Conservation (phyloP, 306 rosid species). For the Sesbania bispinosa region DNA sequence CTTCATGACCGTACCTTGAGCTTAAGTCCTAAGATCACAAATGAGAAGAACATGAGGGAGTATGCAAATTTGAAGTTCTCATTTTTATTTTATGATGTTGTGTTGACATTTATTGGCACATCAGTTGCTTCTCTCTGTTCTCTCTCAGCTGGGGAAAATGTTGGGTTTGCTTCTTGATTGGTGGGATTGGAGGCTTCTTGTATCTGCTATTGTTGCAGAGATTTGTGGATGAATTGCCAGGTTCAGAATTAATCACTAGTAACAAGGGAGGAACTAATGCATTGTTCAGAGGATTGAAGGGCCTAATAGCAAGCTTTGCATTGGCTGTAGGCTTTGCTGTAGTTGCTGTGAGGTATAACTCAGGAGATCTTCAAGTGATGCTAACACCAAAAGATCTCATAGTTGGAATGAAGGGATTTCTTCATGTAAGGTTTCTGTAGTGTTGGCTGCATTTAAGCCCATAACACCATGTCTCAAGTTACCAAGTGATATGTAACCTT, state of each 20-base stretch:
- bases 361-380: constrained; percentile 46
- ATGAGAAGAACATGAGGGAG: constrained; percentile 73
- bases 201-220: constrained; percentile 82
- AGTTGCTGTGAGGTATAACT: constrained; percentile 40
- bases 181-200: constrained; percentile 80
- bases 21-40: constrained; percentile 37
- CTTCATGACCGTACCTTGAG: constrained; percentile 27
- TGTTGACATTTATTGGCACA: constrained; percentile 59
- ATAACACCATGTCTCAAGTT: constrained; percentile 37
- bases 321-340: constrained; percentile 50
- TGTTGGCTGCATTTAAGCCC: constrained; percentile 82
- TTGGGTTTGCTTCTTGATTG: constrained; percentile 59
- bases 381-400: constrained; percentile 63
- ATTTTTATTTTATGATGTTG: constrained; percentile 74
- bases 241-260: constrained; percentile 39
- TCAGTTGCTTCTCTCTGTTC: constrained; percentile 44
- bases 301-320: constrained; percentile 52
- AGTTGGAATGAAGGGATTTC: constrained; percentile 80
- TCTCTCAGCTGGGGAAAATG: constrained; percentile 52
- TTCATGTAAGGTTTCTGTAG: constrained; percentile 73
- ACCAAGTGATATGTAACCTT: constrained; percentile 36
- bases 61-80: constrained; percentile 79
- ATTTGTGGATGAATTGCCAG: constrained; percentile 77
- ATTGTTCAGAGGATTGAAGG: constrained; percentile 44
- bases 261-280: constrained; percentile 26